Evolutionary conservation across 139 green algal genomes (phyloP), one percentile per base, ranked within the genome.

Genomic region (Nannochloris sp.): DNA sequence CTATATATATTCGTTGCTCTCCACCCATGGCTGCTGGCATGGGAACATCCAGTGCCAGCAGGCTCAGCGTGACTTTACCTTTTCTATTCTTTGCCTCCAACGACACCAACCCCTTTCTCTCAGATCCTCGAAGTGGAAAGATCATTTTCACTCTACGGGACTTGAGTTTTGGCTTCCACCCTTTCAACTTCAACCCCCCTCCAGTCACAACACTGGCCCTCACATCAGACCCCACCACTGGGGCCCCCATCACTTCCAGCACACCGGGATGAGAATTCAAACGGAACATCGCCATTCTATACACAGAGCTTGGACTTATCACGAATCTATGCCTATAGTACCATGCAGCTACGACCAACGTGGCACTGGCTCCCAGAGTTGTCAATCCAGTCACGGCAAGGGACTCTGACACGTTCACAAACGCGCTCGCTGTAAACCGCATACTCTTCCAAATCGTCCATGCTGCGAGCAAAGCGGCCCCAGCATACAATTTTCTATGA

Each of bases 201-300:
- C 86, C 86, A 0, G 81, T 82, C 16, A 83, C 51, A 36, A 92
- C 76, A 51, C 70, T 79, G 8, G 82, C 85, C 5, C 78, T 70
- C 30, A 89, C 51, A 23, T 77, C 59, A 17, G 57, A 77, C 25
- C 86, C 82, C 20, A 69, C 77, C 62, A 93, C 51, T 8, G 85
- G 86, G 1, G 85, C 81, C 0, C 86, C 86, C 78, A 93, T 79
- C 13, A 91, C 79, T 77, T 90, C 81, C 23, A 89, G 65, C 56
- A 85, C 67, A 10, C 73, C 81, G 0, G 84, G 78, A 59, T 80
- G 74, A 0, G 78, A 83, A 65, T 90, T 91, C 5, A 91, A 72
- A 25, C 53, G 67, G 20, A 80, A 17, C 71, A 90, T 77, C 14
- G 84, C 84, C 28, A 73, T 31, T 12, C 84, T 67, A 69, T 88